Evolutionary conservation across 345 rosid species (phyloP).

Genomic region (Linum trigynum): DNA sequence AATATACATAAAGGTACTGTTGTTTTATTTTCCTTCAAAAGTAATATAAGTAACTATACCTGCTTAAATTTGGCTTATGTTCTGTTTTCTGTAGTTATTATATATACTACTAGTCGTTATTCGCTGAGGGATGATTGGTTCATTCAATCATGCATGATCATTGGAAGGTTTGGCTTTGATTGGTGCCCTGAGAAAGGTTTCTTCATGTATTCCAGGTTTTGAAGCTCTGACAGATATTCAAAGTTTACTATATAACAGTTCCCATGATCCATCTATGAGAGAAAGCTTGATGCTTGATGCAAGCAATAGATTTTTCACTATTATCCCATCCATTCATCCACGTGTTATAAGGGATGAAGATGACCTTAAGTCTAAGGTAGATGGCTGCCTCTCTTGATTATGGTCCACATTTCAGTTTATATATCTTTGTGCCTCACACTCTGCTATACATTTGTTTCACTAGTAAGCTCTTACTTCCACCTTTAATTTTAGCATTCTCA

Average conservation of each 20-base stretch:
- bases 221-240: slow-evolving; percentile 88
- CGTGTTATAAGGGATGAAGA: slow-evolving; percentile 76
- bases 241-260: slow-evolving; percentile 43
- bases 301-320: slow-evolving; percentile 88
- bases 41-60: too few species aligned
- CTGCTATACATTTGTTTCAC: not conserved
- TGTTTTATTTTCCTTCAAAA: too few species aligned
- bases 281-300: slow-evolving; percentile 84
- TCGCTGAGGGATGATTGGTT: not conserved
- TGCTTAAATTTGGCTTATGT: too few species aligned
- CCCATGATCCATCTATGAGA: slow-evolving; percentile 40
- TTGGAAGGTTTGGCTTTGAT: slow-evolving; percentile 1
- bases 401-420: too few species aligned
- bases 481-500: not conserved
- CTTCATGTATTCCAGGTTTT: slow-evolving; percentile 47
- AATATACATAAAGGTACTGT: slow-evolving; percentile 85
- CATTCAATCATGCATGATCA: slow-evolving; percentile 6
- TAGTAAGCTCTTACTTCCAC: not conserved
- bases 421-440: not conserved
- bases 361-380: slow-evolving; percentile 86
- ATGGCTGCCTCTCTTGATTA: not conserved
- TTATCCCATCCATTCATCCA: slow-evolving; percentile 87
- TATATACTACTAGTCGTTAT: slow-evolving; percentile 1
- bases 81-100: too few species aligned
- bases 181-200: not conserved